Base-by-base conservation (phyloP, 208 protist genomes). In the Angomonas ambiguus region DNA sequence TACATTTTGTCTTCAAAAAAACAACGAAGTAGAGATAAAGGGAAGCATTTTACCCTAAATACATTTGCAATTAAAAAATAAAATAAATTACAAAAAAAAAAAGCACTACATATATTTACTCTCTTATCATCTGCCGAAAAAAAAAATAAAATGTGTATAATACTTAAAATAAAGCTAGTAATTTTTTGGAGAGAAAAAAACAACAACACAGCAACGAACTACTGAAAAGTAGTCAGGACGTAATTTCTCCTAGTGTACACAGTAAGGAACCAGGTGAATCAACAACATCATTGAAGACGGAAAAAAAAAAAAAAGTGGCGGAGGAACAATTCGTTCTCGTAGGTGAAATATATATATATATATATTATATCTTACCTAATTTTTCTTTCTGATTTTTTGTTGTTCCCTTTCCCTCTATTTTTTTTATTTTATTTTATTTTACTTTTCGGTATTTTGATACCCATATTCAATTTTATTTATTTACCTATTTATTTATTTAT, bases 331-430 rank as follows among this genome's bases (percentile, higher is more conserved):
- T 61, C 6, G n/a, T n/a, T n/a, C n/a, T n/a, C n/a, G n/a, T n/a
- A n/a, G n/a, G n/a, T 38, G n/a, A n/a, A 65, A 8, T 11, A 49
- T 4, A 65, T 45, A 48, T 22, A 67, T 1, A 67, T 38, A 67
- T 30, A 67, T 32, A 67, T 51, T 51, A 20, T 58, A n/a, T 61
- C n/a, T 66, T 33, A 62, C 22, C 3, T 70, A 10, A 66, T 69
- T 65, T 8, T 70, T 28, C 20, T 5, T 51, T 53, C 45, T 4
- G 22, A 5, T 18, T 4, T 30, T 31, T 35, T 58, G 18, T 2
- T 30, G 11, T 13, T 13, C 51, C 20, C 18, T 31, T 58, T 28
- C 2, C 11, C 18, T 58, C 11, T 4, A 10, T 58, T 8, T 58
- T 55, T 16, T 4, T 55, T 31, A 32, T 27, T 32, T 59, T 30